Evolutionary conservation across 2,329 filamentous ascomycete species (phyloP).

Genomic region (Ciborinia camelliae): DNA sequence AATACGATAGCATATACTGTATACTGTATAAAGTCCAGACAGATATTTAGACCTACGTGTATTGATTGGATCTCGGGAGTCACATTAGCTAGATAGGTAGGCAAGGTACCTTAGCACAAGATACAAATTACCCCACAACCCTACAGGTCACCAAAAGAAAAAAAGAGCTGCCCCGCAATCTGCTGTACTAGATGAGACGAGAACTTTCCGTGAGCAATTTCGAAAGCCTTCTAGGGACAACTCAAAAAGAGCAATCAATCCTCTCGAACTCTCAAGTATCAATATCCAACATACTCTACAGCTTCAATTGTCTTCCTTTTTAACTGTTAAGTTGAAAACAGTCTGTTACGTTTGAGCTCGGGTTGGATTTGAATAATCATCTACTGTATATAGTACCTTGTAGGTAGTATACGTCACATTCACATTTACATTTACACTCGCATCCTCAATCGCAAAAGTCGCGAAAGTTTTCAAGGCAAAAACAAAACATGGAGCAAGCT

Average conservation of each 20-base stretch:
- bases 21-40: too few species aligned
- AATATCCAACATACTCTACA: not conserved
- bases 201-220: conserved; percentile 3
- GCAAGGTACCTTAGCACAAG: too few species aligned
- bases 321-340: too few species aligned
- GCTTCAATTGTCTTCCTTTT: not conserved
- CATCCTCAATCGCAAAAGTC: not conserved
- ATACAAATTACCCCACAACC: not conserved
- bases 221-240: not conserved
- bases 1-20: not conserved
- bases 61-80: too few species aligned
- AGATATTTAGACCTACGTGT: not conserved
- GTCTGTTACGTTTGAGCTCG: too few species aligned
- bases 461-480: not conserved
- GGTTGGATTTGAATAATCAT: not conserved
- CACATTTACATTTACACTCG: too few species aligned
- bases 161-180: not conserved
- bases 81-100: not conserved
- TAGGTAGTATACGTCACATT: not conserved
- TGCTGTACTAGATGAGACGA: not conserved
- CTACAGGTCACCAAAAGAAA: not conserved
- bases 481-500: conserved; percentile 13
- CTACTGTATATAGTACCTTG: not conserved
- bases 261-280: not conserved
- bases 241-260: not conserved